Base-by-base conservation (phyloP, 1,284 basidiomycete species). In the Pseudozyma flocculosa region DNA sequence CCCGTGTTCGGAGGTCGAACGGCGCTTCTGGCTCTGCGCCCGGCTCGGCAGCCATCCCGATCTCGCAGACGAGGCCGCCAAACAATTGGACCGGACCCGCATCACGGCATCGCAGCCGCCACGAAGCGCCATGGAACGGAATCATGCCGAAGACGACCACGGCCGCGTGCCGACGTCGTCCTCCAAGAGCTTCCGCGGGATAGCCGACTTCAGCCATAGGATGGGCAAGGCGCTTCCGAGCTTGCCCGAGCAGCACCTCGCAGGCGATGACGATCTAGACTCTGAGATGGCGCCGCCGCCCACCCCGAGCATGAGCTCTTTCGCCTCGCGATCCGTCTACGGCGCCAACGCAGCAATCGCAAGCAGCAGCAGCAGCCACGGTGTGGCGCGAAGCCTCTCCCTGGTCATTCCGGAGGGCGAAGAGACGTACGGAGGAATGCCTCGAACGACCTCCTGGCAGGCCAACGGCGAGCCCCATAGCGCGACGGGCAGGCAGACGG, bases 391-490 rank as follows among this genome's bases (percentile, higher is more conserved):
- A 4, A 34, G 32, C 23, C 55, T 63, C 18, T 63, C 61, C 29
- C 52, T 65, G 11, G 46, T 48, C 40, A 65, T 65, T 14, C 62
- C 62, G 11, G 45, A 56, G 18, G 53, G 61, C 41, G 57, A 53
- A 8, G 49, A 54, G 9, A 51, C 57, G 8, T 64, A 59, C 39
- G 61, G 40, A 17, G 50, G 53, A n/a, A n/a, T n/a, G n/a, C n/a
- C n/a, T n/a, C n/a, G n/a, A n/a, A n/a, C n/a, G n/a, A n/a, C n/a
- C n/a, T n/a, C n/a, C n/a, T n/a, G n/a, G n/a, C n/a, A n/a, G n/a
- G n/a, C n/a, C n/a, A n/a, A n/a, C n/a, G n/a, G n/a, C n/a, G n/a
- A n/a, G n/a, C n/a, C n/a, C n/a, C n/a, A n/a, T n/a, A n/a, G n/a
- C n/a, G n/a, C n/a, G n/a, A n/a, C n/a, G n/a, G n/a, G n/a, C n/a